Percentiles rank a stretch among this genome's conserved stretches.
Evolutionary conservation across 208 protist genomes (phyloP).

Genomic region (Leishmania amazonensis): DNA sequence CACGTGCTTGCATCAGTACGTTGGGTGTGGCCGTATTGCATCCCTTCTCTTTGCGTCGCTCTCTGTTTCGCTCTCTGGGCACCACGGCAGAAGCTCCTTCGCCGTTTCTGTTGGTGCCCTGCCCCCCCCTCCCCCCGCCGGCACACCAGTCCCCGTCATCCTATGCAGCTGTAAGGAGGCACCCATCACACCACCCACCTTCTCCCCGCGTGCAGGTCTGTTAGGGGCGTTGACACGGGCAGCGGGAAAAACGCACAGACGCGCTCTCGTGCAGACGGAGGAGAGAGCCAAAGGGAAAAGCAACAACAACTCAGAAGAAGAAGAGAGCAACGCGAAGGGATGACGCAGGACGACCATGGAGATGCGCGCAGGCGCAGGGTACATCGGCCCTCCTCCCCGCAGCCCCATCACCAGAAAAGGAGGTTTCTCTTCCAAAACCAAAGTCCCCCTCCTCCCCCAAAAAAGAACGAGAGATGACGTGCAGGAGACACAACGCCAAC

Average conservation of each 20-base stretch:
- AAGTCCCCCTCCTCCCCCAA: too few species aligned
- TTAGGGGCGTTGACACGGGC: neutral
- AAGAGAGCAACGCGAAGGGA: neutral
- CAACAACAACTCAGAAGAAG: neutral
- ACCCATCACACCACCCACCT: neutral
- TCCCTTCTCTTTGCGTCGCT: neutral
- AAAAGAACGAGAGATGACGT: neutral
- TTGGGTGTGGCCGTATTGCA: neutral
- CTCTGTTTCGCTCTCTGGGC: neutral
- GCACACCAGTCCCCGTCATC: neutral
- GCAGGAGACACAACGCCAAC: neutral
- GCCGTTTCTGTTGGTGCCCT: neutral
- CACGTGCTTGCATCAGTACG: neutral
- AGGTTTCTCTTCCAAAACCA: too few species aligned
- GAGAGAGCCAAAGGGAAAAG: neutral
- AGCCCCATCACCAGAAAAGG: neutral
- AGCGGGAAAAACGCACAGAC: neutral
- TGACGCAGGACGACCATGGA: neutral
- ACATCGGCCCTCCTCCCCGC: neutral
- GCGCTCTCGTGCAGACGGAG: neutral
- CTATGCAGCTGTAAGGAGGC: neutral
- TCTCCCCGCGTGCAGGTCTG: neutral
- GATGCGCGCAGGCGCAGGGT: neutral
- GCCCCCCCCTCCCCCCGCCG: neutral
- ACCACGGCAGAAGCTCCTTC: neutral